Conservation (phyloP, 345 rosid species). For the Geranium rotundifolium region DNA sequence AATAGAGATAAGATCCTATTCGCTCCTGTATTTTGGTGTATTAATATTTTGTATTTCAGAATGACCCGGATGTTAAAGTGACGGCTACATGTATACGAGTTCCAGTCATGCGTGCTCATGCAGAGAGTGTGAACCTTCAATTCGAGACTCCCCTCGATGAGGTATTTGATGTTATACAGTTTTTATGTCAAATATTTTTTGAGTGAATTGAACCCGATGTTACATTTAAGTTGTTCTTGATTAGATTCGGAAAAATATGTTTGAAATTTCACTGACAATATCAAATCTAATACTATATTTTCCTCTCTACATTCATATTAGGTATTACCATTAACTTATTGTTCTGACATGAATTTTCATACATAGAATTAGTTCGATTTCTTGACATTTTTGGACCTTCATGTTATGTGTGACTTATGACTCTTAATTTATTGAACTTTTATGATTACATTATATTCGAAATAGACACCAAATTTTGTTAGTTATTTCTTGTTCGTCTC, state of each 20-base stretch:
- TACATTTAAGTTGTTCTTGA: not conserved
- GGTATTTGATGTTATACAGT: slow-evolving; percentile 25
- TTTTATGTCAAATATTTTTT: too few relatives aligned
- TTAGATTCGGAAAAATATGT: not conserved
- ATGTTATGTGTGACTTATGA: not conserved
- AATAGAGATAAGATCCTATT: not conserved
- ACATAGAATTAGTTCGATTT: not conserved
- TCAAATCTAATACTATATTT: not conserved
- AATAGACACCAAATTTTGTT: too few relatives aligned
- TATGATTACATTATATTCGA: too few relatives aligned
- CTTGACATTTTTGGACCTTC: not conserved
- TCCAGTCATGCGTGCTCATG: slow-evolving; percentile 99
- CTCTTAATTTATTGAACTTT: too few relatives aligned
- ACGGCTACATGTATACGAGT: slow-evolving; percentile 96
- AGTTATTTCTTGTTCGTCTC: too few relatives aligned
- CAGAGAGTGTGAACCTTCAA: slow-evolving; percentile 94
- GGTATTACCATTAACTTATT: not conserved
- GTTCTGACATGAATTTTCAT: not conserved
- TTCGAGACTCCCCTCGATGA: slow-evolving; percentile 89
- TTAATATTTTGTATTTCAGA: slow-evolving; percentile 21
- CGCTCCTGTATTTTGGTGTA: not conserved
- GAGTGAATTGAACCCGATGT: too few relatives aligned
- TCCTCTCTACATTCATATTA: not conserved
- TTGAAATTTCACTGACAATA: not conserved
- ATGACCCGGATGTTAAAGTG: slow-evolving; percentile 66